Base-by-base conservation (phyloP, 2,329 filamentous ascomycete genomes). In the Moelleriella libera region DNA sequence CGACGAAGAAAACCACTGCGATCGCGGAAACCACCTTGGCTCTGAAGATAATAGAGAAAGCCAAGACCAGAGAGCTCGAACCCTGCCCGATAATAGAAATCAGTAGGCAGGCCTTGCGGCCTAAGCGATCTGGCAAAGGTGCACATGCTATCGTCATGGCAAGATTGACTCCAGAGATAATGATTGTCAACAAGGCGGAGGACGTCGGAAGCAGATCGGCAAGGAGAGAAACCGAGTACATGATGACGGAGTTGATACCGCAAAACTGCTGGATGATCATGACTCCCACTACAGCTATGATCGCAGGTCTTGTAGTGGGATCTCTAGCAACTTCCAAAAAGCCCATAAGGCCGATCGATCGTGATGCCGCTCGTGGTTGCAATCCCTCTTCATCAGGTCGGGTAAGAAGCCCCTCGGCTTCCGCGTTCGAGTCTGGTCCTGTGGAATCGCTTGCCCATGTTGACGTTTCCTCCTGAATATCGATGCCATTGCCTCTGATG, bases 221-320 rank as follows among this genome's bases (percentile, higher is more conserved):
- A 11, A 98, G 76, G 1, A 98, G 79, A 1, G 86, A 88, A 5
- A 97, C 92, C 2, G 89, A 94, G 65, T 98, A 98, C 89, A 98
- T 96, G 66, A 97, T 85, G 59, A 97, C 90, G 49, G 85, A 90
- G 74, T 98, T 97, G 68, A 97, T 90, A 44, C 88, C 90, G 49
- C 85, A 90, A 39, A 96, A 73, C 63, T 98, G 92, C 62, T 97
- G 92, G 1, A 86, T 83, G 49, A 89, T 74, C 89, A 97, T 96
- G 55, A 94, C 82, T 1, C 87, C 88, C 10, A 94, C 76, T 4
- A 94, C 86, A 5, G 89, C 88, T 50, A 92, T 73, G 47, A 94
- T 82, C 46, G 84, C 84, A 0, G 80, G 82, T 3, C 82, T 76
- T 57, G 85, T 85, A 7, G 77, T 68, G 0, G 81, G 74, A 55